Percentiles rank a stretch among this genome's conserved stretches.
These are phyloP conservation scores for Copromyces sp. DNA, from an alignment of 495 filamentous ascomycete species.

Conservation along the genomic window DNA sequence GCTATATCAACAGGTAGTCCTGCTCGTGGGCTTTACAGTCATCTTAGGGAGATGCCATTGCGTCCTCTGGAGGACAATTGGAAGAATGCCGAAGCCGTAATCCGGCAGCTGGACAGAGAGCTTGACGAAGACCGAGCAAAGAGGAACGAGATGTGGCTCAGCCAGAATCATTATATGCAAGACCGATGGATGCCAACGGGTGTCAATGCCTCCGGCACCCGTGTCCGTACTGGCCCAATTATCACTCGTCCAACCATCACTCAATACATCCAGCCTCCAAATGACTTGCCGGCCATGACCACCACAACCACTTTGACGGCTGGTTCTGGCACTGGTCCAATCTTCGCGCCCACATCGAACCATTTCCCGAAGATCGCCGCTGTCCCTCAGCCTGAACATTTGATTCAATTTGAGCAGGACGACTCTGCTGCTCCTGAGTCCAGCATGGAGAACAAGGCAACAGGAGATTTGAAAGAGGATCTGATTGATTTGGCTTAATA, in stretches of 20 bases:
- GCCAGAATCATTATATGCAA: neutral
- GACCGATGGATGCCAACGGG: neutral
- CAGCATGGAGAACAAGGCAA: neutral
- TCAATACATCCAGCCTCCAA: neutral
- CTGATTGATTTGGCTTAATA: conserved; percentile 7
- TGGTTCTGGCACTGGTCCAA: neutral
- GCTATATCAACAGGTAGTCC: neutral
- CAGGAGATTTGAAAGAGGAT: neutral
- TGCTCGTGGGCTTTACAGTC: neutral
- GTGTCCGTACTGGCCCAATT: neutral
- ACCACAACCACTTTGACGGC: neutral
- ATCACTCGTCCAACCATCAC: neutral
- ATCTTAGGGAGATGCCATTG: neutral
- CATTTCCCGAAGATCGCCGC: neutral
- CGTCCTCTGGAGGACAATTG: neutral
- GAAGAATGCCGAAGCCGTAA: neutral
- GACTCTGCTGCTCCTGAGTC: neutral
- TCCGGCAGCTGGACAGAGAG: neutral
- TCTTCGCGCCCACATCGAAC: neutral
- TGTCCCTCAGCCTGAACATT: neutral
- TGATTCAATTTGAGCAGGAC: neutral
- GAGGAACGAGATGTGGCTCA: neutral
- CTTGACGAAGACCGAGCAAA: neutral
- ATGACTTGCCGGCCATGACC: neutral
- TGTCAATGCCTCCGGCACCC: neutral